These are phyloP conservation scores for Phoma herbarum DNA, from an alignment of 2,329 filamentous ascomycete species.

Conservation along the genomic window DNA sequence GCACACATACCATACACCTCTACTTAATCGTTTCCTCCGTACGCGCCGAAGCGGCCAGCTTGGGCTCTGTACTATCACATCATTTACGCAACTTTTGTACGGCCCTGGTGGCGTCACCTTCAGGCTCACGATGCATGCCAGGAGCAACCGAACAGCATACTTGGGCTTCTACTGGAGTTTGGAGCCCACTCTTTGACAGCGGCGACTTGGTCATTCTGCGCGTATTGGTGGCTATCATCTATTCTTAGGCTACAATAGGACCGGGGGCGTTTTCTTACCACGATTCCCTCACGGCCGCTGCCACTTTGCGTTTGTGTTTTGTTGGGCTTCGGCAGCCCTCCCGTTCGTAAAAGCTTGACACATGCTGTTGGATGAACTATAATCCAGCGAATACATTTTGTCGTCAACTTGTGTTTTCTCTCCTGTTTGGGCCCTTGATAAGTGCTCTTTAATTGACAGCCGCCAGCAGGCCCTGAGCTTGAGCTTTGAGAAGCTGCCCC, in stretches of 20 bases:
- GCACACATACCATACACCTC: background rate
- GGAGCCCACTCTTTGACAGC: background rate
- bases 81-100: conserved; percentile 10
- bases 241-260: conserved; percentile 14
- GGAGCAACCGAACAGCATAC: conserved; percentile 6
- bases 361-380: background rate
- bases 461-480: conserved; percentile 2
- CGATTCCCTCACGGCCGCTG: conserved; percentile 7
- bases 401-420: background rate
- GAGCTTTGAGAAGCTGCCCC: conserved; percentile 25
- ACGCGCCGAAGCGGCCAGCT: background rate
- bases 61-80: conserved; percentile 15
- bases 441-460: background rate
- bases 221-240: conserved; percentile 9
- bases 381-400: conserved; percentile 6
- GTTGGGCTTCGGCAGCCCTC: background rate
- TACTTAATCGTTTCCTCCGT: background rate
- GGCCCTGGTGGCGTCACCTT: conserved; percentile 12
- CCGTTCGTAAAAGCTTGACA: background rate
- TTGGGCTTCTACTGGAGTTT: conserved; percentile 13
- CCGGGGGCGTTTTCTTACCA: conserved; percentile 10
- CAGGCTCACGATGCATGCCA: conserved; percentile 4
- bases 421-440: background rate
- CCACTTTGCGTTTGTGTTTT: background rate
- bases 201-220: conserved; percentile 1